phyloP scores from a whole-genome alignment of 371 early-diverging fungal genomes.

The Mortierella polycephala region DNA sequence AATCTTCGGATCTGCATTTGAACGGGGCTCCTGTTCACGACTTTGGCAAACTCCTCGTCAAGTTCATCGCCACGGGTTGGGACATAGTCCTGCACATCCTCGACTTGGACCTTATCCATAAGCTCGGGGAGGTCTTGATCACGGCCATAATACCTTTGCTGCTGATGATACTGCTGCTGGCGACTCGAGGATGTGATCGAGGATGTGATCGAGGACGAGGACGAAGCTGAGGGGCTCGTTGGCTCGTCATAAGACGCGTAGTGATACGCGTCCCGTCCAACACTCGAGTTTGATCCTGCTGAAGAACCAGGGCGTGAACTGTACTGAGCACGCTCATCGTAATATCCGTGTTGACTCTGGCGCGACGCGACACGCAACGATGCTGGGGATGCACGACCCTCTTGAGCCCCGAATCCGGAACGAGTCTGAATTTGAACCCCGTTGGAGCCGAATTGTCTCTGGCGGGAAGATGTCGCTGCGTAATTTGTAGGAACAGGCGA shows the following conservation, averaged over 20 bases:
- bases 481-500: slow-evolving; percentile 25
- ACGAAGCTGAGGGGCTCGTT: slow-evolving; percentile 31
- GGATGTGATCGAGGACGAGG: slow-evolving; percentile 20
- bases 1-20: slow-evolving; percentile 59
- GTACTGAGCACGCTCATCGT: slow-evolving; percentile 16
- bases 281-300: slow-evolving; percentile 23
- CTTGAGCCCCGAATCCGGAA: slow-evolving; percentile 16
- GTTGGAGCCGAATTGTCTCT: slow-evolving; percentile 30
- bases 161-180: slow-evolving; percentile 12
- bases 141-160: slow-evolving; percentile 13
- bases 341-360: slow-evolving; percentile 20
- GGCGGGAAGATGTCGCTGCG: slow-evolving; percentile 12
- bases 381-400: slow-evolving; percentile 12
- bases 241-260: slow-evolving; percentile 39
- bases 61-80: slow-evolving; percentile 62
- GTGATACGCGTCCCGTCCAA: slow-evolving; percentile 31
- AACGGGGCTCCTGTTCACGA: slow-evolving; percentile 67
- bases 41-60: slow-evolving; percentile 67
- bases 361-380: slow-evolving; percentile 5
- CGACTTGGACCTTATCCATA: slow-evolving; percentile 38
- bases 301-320: slow-evolving; percentile 36
- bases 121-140: slow-evolving; percentile 31
- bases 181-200: slow-evolving; percentile 13
- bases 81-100: slow-evolving; percentile 54
- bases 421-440: background rate